Evolutionary conservation across 2,329 filamentous ascomycete species (phyloP).

Genomic region (Pseudogymnoascus sp.): DNA sequence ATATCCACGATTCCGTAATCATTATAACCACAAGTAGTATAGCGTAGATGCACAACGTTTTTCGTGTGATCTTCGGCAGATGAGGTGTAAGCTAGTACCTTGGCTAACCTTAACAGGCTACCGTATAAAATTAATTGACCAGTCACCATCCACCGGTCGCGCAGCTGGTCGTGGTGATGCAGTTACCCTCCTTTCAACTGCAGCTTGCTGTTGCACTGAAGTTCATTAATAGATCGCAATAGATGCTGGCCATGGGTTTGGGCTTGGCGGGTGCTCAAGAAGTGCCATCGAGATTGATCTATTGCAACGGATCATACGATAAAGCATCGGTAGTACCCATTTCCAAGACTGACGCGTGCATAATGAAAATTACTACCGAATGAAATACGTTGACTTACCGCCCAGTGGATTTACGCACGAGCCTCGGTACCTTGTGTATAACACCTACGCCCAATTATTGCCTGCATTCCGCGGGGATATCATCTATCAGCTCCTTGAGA

Average conservation of each 20-base stretch:
- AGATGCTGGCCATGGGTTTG: not conserved
- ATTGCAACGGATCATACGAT: not conserved
- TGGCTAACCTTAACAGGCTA: not conserved
- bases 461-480: not conserved
- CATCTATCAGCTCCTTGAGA: not conserved
- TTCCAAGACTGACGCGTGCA: not conserved
- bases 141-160: not conserved
- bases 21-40: not conserved
- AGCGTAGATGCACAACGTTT: not conserved
- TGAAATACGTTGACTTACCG: not conserved
- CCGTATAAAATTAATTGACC: not conserved
- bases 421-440: not conserved
- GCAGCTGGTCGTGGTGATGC: not conserved
- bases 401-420: not conserved
- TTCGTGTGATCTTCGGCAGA: not conserved
- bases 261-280: not conserved
- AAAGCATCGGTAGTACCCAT: not conserved
- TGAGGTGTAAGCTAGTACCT: constrained; percentile 2
- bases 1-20: constrained; percentile 7
- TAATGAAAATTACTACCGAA: not conserved
- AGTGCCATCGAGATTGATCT: not conserved
- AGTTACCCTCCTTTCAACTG: not conserved
- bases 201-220: not conserved
- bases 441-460: not conserved
- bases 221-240: not conserved